A percentile compares a stretch with the other conserved stretches of the same genome.
Evolutionary conservation across 192 early-diverging fungal genomes (phyloP).

Genomic region (Backusella morwellensis): DNA sequence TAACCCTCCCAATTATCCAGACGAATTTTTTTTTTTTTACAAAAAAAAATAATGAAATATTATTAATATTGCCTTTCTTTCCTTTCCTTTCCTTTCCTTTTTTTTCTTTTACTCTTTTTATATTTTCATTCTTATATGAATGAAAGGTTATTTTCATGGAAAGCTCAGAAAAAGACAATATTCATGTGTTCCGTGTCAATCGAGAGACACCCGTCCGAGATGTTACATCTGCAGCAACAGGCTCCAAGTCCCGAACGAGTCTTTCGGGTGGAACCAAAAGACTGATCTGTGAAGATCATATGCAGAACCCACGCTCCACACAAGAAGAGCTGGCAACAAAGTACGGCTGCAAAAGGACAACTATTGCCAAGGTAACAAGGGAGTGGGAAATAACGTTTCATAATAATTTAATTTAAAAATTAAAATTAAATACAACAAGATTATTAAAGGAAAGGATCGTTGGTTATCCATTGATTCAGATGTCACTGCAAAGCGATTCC

Average conservation of each 20-base stretch:
- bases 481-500: slow-evolving; percentile 15
- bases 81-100: background rate
- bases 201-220: background rate
- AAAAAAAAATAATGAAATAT: too few species aligned
- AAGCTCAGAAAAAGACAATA: background rate
- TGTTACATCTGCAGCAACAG: background rate
- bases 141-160: background rate
- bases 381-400: background rate
- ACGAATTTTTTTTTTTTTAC: background rate
- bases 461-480: slow-evolving; percentile 16
- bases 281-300: slow-evolving; percentile 17
- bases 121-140: background rate
- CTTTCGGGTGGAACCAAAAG: slow-evolving; percentile 18
- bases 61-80: background rate
- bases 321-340: slow-evolving; percentile 20
- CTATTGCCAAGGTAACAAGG: slow-evolving; percentile 13
- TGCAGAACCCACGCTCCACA: slow-evolving; percentile 8
- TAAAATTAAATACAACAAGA: background rate
- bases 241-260: slow-evolving; percentile 11
- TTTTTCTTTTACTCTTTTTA: background rate
- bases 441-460: slow-evolving; percentile 15
- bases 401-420: background rate
- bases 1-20: background rate
- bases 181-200: slow-evolving; percentile 20
- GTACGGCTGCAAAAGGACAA: slow-evolving; percentile 23